Evolutionary conservation across 2,329 filamentous ascomycete genomes (phyloP), one percentile per base, ranked within the genome.

Genomic region (Aspergillus fijiensis): DNA sequence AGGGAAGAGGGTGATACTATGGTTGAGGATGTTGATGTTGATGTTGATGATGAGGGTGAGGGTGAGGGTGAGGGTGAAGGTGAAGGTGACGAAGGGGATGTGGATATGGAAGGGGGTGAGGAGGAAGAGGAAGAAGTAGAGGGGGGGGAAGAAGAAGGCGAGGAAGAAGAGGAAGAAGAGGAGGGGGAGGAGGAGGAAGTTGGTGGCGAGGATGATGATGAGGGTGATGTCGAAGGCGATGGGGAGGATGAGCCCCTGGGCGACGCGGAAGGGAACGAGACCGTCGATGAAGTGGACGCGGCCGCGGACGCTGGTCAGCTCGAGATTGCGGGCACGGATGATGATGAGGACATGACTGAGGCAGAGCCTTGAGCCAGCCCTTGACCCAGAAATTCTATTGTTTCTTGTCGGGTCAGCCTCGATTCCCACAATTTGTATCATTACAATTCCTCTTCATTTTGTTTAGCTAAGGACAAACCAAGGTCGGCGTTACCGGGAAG

Each of bases 81-180:
- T 0, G 67, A 65, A 51, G 64, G 52, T 1, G 65, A 67, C n/a
- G 70, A 65, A 14, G 60, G 57, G 2, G 69, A 59, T n/a, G 62
- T 27, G 3, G 57, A 58, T 2, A 47, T 59, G n/a, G 63, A 63
- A 3, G 56, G 19, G 16, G 60, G 55, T 23, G 57, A 25, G 2
- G 56, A 59, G n/a, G 62, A 53, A 27, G 60, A 63, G 19, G 65
- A 47, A 11, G 66, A 62, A 2, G 64, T 65, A 7, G 67, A 67
- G 45, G 67, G 45, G 9, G 33, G 14, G 14, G 33, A 14, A 35
- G 64, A 35, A 16, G 33, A 14, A 35, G 64, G 9, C 9, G 57
- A 25, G 4, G 56, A 59, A 19, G 62, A 53, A n/a, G 60, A 63
- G 19, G 65, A 14, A 35, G 64, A 29, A 29, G 57, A 25, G 4